Conservation (phyloP, 768 basidiomycete species). For the Tylopilus sp. region DNA sequence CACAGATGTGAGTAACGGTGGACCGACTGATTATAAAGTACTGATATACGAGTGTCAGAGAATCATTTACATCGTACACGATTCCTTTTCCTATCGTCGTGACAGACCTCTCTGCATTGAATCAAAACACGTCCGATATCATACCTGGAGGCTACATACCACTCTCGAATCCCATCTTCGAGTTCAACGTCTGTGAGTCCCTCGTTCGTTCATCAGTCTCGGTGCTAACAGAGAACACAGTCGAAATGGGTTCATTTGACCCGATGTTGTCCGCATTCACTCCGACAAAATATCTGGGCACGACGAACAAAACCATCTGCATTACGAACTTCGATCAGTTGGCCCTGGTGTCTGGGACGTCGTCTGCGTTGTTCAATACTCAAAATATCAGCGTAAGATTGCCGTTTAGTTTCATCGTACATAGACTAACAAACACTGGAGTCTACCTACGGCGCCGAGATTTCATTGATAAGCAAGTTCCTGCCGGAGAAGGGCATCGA, state of each 20-base stretch:
- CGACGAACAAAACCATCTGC: conserved; percentile 30
- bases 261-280: too few relatives aligned
- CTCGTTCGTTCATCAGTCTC: neutral
- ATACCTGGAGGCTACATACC: conserved; percentile 24
- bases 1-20: conserved; percentile 28
- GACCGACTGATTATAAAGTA: neutral
- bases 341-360: conserved; percentile 38
- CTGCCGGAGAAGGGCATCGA: conserved; percentile 25
- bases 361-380: conserved; percentile 35
- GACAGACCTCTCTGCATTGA: conserved; percentile 21
- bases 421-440: conserved; percentile 4
- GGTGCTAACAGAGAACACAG: too few relatives aligned
- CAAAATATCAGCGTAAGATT: conserved; percentile 28
- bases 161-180: conserved; percentile 32
- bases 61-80: conserved; percentile 30
- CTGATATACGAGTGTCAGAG: conserved; percentile 16
- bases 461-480: conserved; percentile 16
- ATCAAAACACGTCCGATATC: conserved; percentile 23
- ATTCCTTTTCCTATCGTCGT: conserved; percentile 42
- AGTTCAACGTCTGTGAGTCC: conserved; percentile 35
- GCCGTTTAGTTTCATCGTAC: neutral
- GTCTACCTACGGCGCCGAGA: conserved; percentile 7
- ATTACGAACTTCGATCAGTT: conserved; percentile 36
- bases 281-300: too few relatives aligned
- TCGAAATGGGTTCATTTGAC: too few relatives aligned